Evolutionary conservation across 1,139 yeast species (phyloP), one percentile per base, ranked within the genome.

Genomic region (Hyphopichia pseudoburtonii): DNA sequence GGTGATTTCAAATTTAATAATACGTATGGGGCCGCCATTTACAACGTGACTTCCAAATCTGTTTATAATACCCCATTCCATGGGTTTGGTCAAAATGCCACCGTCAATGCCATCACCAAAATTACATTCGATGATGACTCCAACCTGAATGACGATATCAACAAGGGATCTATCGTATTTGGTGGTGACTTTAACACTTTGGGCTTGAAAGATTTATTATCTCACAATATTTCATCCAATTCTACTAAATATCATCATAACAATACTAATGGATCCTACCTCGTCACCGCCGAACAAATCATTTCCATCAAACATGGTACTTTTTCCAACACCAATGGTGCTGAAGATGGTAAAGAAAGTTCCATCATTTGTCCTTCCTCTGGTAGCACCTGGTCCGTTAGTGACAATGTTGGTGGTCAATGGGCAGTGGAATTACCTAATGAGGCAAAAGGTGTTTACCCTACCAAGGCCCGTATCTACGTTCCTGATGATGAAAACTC

Each of bases 121-220:
- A 56, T 78, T 21, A 63, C 70, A 19, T 64, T 69, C 28, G 68
- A 71, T 26, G 47, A 52, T 15, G 44, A 45, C 24, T 33, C 42
- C 19, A 32, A 35, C 19, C n/a, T n/a, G n/a, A n/a, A n/a, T n/a
- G n/a, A n/a, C n/a, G 43, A 42, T 32, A 35, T 33, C 16, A 43
- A 46, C 18, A 33, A 44, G 14, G 74, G 72, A 5, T 72, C 78
- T 38, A 70, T 92, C 11, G 56, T 92, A 14, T 92, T 89, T 62
- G 95, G 95, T 3, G 98, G 98, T 15, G 46, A 63, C 4, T 89
- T 92, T 54, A 52, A 70, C 41, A 74, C 82, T 5, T 66, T 89
- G 36, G 94, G 86, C 12, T 62, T 79, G 41, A 59, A 66, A 4
- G 66, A 74, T 33, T 60, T 77, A 26, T 61, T 76, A 28, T 54